Evolutionary conservation across 441 rosid genomes (phyloP).

Genomic region (Hura crepitans): DNA sequence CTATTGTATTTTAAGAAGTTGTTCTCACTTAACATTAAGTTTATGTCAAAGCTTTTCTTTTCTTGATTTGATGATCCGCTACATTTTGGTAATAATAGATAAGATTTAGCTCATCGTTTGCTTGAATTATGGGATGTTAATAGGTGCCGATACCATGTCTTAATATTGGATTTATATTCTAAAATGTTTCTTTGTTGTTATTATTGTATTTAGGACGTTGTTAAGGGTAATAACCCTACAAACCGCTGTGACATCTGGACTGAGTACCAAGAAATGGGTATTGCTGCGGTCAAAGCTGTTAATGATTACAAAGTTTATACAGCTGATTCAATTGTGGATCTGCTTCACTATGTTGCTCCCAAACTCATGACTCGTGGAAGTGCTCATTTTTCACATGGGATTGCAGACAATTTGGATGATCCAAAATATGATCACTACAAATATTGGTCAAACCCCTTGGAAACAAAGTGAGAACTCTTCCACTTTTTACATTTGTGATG

Average conservation of each 20-base stretch:
- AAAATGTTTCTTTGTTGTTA: neutral
- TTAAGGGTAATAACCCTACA: slow-evolving; percentile 61
- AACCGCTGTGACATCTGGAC: slow-evolving; percentile 90
- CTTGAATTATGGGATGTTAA: neutral
- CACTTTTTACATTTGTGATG: neutral
- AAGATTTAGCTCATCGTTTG: neutral
- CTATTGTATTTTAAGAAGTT: neutral
- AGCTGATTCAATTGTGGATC: slow-evolving; percentile 56
- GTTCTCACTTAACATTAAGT: neutral
- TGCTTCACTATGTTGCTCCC: slow-evolving; percentile 82
- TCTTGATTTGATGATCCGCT: neutral
- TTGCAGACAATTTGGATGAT: slow-evolving; percentile 89
- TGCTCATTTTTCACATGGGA: slow-evolving; percentile 89
- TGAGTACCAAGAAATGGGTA: slow-evolving; percentile 94
- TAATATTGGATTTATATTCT: neutral
- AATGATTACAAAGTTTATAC: slow-evolving; percentile 77
- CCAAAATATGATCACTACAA: slow-evolving; percentile 71
- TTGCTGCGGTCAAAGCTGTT: slow-evolving; percentile 75
- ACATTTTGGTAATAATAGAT: neutral
- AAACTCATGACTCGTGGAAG: slow-evolving; percentile 92
- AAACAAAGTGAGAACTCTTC: slow-evolving; percentile 65
- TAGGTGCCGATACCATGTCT: neutral
- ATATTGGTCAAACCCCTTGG: slow-evolving; percentile 97
- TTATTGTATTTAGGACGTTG: slow-evolving; percentile 52
- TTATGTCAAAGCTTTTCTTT: neutral